Base-by-base conservation (phyloP, 768 basidiomycete species). In the Rhodotorula diobovata region DNA sequence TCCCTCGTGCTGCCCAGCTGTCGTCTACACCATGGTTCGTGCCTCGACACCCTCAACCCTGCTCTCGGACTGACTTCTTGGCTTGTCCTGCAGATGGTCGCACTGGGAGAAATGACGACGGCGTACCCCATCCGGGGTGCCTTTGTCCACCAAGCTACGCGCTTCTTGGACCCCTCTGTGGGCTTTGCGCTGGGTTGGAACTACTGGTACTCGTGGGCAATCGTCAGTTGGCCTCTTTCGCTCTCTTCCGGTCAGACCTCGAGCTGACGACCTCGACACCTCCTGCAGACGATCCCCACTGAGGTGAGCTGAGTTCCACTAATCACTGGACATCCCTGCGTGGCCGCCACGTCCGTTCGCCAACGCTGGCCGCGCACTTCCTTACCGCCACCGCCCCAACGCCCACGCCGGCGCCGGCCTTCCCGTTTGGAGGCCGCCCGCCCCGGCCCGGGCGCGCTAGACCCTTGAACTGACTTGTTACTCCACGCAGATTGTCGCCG, bases 141-240 rank as follows among this genome's bases (percentile, higher is more conserved):
- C 61, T 81, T 84, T 74, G 83, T 84, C 25, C 80, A 83, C 53
- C 83, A 85, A 61, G 84, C 85, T 4, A 73, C 79, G 25, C 78
- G 81, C 21, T 82, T 82, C 76, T 71, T 81, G 35, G 81, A 82
- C 66, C 81, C 81, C 8, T 79, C 81, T 5, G 63, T 82, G 14
- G 81, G 80, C 23, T 70, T 71, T 12, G 57, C 68, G 0, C 56
- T 68, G 4, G 67, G 61, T 16, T 62, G 35, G 79, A 37, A 74
- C 71, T 61, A 61, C 46, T 48, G 20, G 18, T 67, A 63, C 51
- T 59, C 62, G 9, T 69, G 68, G 68, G 68, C 68, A 1, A 56
- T 68, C 55, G 63, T 35, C 1, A 60, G 39, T 7, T 14, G 14
- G 7, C 39, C 39, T 39, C 39, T 39, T 39, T 39, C n/a, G n/a